Evolutionary conservation across 2,329 filamentous ascomycete species (phyloP).

Genomic region (Mycosphaerelloides madeirae): DNA sequence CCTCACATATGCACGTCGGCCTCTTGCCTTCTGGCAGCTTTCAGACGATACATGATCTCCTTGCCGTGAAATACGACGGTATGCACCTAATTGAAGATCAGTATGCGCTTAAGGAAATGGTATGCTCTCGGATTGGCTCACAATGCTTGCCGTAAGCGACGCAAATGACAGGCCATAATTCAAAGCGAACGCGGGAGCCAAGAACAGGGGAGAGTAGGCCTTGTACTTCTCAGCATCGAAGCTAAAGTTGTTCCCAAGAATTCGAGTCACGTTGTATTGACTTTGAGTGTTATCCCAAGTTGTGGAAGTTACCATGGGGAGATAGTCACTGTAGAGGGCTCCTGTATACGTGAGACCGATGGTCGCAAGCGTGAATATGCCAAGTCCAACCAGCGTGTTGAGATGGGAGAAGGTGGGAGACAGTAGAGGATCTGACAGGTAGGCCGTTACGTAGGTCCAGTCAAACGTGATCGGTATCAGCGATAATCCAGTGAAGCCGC

Average conservation of each 20-base stretch:
- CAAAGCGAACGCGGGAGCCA: slow-evolving; percentile 81
- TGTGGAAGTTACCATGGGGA: slow-evolving; percentile 77
- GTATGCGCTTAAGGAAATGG: no score
- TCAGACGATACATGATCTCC: slow-evolving; percentile 76
- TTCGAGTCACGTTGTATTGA: slow-evolving; percentile 74
- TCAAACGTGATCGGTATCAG: slow-evolving; percentile 82
- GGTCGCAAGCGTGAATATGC: slow-evolving; percentile 62
- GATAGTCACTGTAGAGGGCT: slow-evolving; percentile 72
- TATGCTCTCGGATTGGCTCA: no score
- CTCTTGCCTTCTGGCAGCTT: slow-evolving; percentile 42
- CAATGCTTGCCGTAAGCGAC: slow-evolving; percentile 70
- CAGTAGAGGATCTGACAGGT: slow-evolving; percentile 30
- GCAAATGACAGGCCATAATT: slow-evolving; percentile 86
- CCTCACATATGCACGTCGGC: slow-evolving; percentile 78
- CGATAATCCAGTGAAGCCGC: slow-evolving; percentile 76
- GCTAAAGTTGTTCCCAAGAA: slow-evolving; percentile 70
- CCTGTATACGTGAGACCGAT: slow-evolving; percentile 80
- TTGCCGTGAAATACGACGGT: slow-evolving; percentile 79
- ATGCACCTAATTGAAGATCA: no score
- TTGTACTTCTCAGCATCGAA: slow-evolving; percentile 74
- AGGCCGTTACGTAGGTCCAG: slow-evolving; percentile 61
- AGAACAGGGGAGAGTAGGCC: slow-evolving; percentile 76
- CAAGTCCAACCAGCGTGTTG: slow-evolving; percentile 45
- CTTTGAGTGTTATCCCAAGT: slow-evolving; percentile 81
- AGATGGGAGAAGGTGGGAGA: slow-evolving; percentile 74